phyloP scores from a whole-genome alignment of 352 stramenopile genomes.

The Pythium monospermum region DNA sequence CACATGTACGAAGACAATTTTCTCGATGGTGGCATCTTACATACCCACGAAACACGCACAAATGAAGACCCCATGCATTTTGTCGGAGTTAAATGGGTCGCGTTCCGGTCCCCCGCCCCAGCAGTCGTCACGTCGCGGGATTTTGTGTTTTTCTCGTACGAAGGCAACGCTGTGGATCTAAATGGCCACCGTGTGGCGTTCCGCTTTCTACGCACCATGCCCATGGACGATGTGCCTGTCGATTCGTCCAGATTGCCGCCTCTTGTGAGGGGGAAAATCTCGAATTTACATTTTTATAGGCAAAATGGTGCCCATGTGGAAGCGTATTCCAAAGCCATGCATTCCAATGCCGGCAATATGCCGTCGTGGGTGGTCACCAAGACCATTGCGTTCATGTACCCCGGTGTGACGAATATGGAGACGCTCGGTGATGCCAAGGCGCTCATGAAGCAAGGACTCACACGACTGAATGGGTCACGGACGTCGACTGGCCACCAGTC shows the following conservation, averaged over 20 bases:
- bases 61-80: slow-evolving; percentile 39
- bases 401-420: slow-evolving; percentile 30
- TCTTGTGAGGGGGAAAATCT: slow-evolving; percentile 36
- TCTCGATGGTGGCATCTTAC: slow-evolving; percentile 40
- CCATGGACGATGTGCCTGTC: slow-evolving; percentile 33
- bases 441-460: slow-evolving; percentile 24
- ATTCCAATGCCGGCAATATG: slow-evolving; percentile 31
- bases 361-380: slow-evolving; percentile 33
- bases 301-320: slow-evolving; percentile 30
- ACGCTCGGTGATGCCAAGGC: slow-evolving; percentile 27
- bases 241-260: slow-evolving; percentile 19
- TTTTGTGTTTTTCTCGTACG: slow-evolving; percentile 40
- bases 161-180: slow-evolving; percentile 26
- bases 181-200: slow-evolving; percentile 36
- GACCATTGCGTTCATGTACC: slow-evolving; percentile 33
- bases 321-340: slow-evolving; percentile 27
- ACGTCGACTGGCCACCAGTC: not conserved
- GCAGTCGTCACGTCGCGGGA: slow-evolving; percentile 33
- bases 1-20: slow-evolving; percentile 44
- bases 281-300: slow-evolving; percentile 32
- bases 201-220: slow-evolving; percentile 26
- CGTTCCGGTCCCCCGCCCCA: slow-evolving; percentile 32
- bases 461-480: slow-evolving; percentile 11
- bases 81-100: slow-evolving; percentile 41
- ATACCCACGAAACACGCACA: slow-evolving; percentile 27